These are phyloP conservation scores for Aegilops sharonensis DNA, from an alignment of 176 grass and related monocot genomes.

Conservation along the genomic window DNA sequence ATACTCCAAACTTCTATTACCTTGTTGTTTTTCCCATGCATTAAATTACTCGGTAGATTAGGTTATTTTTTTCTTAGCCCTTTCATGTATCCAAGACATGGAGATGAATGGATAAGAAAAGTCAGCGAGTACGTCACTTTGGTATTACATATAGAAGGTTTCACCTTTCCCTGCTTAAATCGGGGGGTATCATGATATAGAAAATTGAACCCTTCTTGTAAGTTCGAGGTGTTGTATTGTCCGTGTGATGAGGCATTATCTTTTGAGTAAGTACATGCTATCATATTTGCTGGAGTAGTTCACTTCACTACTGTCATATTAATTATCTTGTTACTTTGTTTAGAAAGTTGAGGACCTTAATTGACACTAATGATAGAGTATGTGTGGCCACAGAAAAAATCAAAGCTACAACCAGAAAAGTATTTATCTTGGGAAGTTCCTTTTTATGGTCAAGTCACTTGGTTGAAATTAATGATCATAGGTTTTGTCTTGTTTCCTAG, in stretches of 20 bases:
- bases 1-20: slow-evolving; percentile 5
- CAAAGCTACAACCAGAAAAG: too few relatives aligned
- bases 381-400: too few relatives aligned
- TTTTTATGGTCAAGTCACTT: too few relatives aligned
- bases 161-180: slow-evolving; percentile 39
- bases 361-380: too few relatives aligned
- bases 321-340: background rate
- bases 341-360: too few relatives aligned
- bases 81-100: slow-evolving; percentile 42
- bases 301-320: slow-evolving; percentile 4
- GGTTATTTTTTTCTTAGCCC: slow-evolving; percentile 38
- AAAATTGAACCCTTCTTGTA: slow-evolving; percentile 54
- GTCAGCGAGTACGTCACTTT: slow-evolving; percentile 42
- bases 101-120: slow-evolving; percentile 53
- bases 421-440: background rate
- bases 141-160: slow-evolving; percentile 20
- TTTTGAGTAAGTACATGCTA: slow-evolving; percentile 55
- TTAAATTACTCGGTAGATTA: slow-evolving; percentile 5
- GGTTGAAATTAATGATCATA: background rate
- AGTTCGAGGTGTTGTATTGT: slow-evolving; percentile 64
- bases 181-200: slow-evolving; percentile 45
- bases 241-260: slow-evolving; percentile 64
- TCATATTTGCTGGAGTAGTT: slow-evolving; percentile 7
- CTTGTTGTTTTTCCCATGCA: background rate
- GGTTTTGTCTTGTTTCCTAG: slow-evolving; percentile 37